Base-by-base conservation (phyloP, 2,329 filamentous ascomycete species). In the Cladosporium sp. region DNA sequence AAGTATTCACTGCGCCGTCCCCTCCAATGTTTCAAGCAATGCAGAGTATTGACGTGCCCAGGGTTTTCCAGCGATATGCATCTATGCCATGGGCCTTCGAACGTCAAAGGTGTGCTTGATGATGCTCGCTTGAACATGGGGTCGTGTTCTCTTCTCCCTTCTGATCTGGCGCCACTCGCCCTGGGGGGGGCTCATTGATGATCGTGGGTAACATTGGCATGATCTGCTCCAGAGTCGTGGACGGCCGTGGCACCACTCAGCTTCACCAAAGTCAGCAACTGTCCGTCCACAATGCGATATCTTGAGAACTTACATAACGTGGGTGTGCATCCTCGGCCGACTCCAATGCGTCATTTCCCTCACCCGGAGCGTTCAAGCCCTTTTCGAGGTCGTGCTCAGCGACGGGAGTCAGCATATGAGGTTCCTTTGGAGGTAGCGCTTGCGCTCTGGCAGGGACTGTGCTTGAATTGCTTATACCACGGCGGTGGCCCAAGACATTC, bases 321-420 rank as follows among this genome's bases (percentile, higher is more conserved):
- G 32, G 32, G 12, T 36, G 32, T n/a, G 32, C 32, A 17, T 17
- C 7, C 32, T 36, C 32, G n/a, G 13, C 15, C 7, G 32, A n/a
- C 22, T 9, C 22, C 22, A 9, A 27, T 27, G 22, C 5, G 22
- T 9, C 22, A 36, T 7, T 13, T 3, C 15, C 32, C 15, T 17
- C 39, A 7, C 6, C 36, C 4, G 45, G 37, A 12, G 18, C 18
- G 13, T 36, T 18, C n/a, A 38, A 12, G 5, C 50, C 50, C n/a
- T 47, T 45, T 30, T 52, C 50, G 13, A 52, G 42, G 15, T 52
- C 50, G 15, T 37, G 37, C 43, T 52, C 38, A 8, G 41, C 29
- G 12, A 52, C 50, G 9, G 50, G 42, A 36, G 47, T 34, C 6
- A 52, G 38, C 2, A 29, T 24, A 17, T 36, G 50, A 6, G 40